Evolutionary conservation across 371 early-diverging fungal species (phyloP).

Genomic region (Rhizopus sp.): DNA sequence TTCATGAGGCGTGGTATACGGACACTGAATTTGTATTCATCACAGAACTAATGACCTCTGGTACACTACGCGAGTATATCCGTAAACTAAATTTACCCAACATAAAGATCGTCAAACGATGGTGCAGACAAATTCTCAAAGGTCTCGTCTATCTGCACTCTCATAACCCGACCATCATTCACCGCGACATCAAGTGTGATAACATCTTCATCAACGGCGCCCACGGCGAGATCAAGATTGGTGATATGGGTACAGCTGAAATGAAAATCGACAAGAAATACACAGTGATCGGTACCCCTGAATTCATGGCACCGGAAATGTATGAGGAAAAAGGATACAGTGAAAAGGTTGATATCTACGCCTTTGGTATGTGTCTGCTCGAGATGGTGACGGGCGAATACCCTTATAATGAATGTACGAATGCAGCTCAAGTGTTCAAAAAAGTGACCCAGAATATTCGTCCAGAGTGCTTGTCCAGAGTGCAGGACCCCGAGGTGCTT

Average conservation of each 20-base stretch:
- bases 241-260: slow-evolving; percentile 79
- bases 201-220: slow-evolving; percentile 93
- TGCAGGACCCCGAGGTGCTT: slow-evolving; percentile 72
- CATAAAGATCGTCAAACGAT: slow-evolving; percentile 78
- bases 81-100: slow-evolving; percentile 71
- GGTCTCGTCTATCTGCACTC: slow-evolving; percentile 86
- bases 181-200: slow-evolving; percentile 82
- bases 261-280: slow-evolving; percentile 60
- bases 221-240: slow-evolving; percentile 90
- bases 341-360: slow-evolving; percentile 90
- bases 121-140: slow-evolving; percentile 80
- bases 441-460: slow-evolving; percentile 65
- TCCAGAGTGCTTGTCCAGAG: slow-evolving; percentile 73
- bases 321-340: slow-evolving; percentile 87
- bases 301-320: slow-evolving; percentile 94
- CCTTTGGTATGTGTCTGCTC: slow-evolving; percentile 92
- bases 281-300: slow-evolving; percentile 78
- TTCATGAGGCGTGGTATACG: slow-evolving; percentile 70
- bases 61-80: slow-evolving; percentile 81
- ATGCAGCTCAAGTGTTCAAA: slow-evolving; percentile 85
- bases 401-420: slow-evolving; percentile 88
- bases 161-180: slow-evolving; percentile 84
- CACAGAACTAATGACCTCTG: slow-evolving; percentile 94
- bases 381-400: slow-evolving; percentile 91
- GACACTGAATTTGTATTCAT: slow-evolving; percentile 84